Evolutionary conservation across 371 early-diverging fungal genomes (phyloP), one percentile per base, ranked within the genome.

Genomic region (Mucor circinelloides): DNA sequence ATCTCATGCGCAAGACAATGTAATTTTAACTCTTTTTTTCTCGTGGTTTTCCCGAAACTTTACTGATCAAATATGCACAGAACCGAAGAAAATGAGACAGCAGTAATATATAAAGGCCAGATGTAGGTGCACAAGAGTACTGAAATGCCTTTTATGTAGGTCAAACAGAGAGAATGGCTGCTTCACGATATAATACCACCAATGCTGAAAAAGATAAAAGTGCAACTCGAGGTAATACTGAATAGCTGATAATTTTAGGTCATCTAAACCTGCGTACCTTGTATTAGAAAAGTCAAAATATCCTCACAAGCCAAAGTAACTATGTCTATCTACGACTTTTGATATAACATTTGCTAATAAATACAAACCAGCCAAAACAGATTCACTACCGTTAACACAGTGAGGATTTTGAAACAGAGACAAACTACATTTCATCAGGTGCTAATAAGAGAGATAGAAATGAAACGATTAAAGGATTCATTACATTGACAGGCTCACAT

Each of bases 381-480:
- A 81, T 64, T 67, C 78, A 13, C 68, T 81, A 42, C 79, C 81
- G 30, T 56, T 81, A 3, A 70, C 68, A 60, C 71, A 75, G 81
- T 81, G 68, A 70, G 67, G 8, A 46, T 31, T 64, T 46, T 30
- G 44, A 21, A 30, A 44, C 21, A 40, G 23, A 13, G 23, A 30
- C 23, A 60, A 32, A 40, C 0, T 1, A 27, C 17, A 42, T 30
- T 30, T 12, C n/a, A 50, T 50, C 25, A 25, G 50, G 50, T 50
- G 25, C 50, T 50, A 50, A 50, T 50, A 25, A 7, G 23, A 50
- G 13, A 0, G n/a, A 23, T 62, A 82, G 82, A 61, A 75, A 80
- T 34, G 83, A 82, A 27, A 63, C 77, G 1, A 68, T 82, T 25
- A 82, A 82, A 63, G 83, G 83, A 1, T 66, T 75, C 34, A 72